These are phyloP conservation scores for Exophiala sp. DNA, from an alignment of 2,329 filamentous ascomycete genomes.

Conservation along the genomic window DNA sequence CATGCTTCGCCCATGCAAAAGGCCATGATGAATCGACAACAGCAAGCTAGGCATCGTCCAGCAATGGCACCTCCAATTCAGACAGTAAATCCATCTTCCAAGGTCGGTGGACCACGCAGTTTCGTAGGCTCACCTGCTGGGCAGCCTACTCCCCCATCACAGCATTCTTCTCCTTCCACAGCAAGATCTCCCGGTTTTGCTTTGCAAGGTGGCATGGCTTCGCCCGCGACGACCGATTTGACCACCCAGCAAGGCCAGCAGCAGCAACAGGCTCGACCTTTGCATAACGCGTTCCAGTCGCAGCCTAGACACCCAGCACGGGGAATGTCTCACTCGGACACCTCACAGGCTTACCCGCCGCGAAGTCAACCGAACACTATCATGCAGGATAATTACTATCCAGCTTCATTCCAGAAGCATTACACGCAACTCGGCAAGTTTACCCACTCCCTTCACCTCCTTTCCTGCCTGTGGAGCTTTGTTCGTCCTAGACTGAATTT, in stretches of 20 bases:
- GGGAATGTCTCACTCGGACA: conserved; percentile 29
- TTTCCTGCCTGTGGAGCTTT: conserved; percentile 51
- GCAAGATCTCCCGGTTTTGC: conserved; percentile 58
- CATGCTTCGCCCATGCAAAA: conserved; percentile 72
- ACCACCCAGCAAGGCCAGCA: conserved; percentile 47
- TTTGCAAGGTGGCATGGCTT: conserved; percentile 56
- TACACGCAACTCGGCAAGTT: conserved; percentile 92
- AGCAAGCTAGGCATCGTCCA: conserved; percentile 33
- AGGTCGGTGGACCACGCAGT: conserved; percentile 21
- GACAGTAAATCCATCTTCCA: conserved; percentile 37
- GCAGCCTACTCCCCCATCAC: conserved; percentile 76
- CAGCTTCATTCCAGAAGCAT: conserved; percentile 84
- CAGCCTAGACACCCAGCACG: conserved; percentile 34
- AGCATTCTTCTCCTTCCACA: conserved; percentile 61
- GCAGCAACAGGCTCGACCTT: conserved; percentile 40
- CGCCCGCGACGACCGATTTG: conserved; percentile 53
- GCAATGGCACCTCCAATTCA: conserved; percentile 29
- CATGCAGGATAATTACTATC: conserved; percentile 60
- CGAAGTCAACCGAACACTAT: conserved; percentile 27
- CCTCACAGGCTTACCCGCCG: conserved; percentile 37
- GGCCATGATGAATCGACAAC: conserved; percentile 71
- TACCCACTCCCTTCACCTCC: conserved; percentile 45
- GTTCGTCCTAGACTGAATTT: conserved; percentile 63
- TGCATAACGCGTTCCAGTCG: conserved; percentile 33
- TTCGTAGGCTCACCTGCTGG: conserved; percentile 28